Base-by-base conservation (phyloP, 768 basidiomycete genomes). In the Leccinum arenicola region DNA sequence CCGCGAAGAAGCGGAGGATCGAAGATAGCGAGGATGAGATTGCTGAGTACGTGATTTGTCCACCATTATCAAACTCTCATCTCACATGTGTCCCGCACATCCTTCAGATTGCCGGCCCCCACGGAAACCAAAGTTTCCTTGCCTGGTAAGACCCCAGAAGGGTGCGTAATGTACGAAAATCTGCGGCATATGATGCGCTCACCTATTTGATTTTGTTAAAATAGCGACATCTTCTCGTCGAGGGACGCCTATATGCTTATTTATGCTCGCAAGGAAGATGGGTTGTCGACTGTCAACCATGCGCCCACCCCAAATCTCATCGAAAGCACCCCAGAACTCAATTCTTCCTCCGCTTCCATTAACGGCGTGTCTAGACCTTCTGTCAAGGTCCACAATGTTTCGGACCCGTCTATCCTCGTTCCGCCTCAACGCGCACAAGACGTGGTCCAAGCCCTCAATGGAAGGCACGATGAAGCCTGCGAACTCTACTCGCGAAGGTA, bases 221-320 rank as follows among this genome's bases (percentile, higher is more conserved):
- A 54, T 64, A 83, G 81, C 60, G 76, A 79, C 40, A 80, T 89
- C 45, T 73, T 73, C 62, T 78, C 83, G 3, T 94, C 93, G 2
- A 89, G 83, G 73, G 93, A 97, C 65, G 93, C 93, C 6, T 97
- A 98, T 74, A 96, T 98, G 94, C 81, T 98, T 33, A 87, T 98
- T 55, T 98, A 98, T 73, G 82, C 84, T 38, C 83, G 84, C 11
- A 79, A 77, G 63, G 66, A 73, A 29, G 57, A 64, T 19, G 48
- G 50, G 36, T 50, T 56, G 40, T 19, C 61, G 52, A 60, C 61
- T 29, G 43, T 45, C 56, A 27, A 49, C 63, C 61, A 64, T 60
- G 62, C 57, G 49, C 43, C 56, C 43, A 62, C 61, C 58, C 59
- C 59, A 58, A 55, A 66, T 64, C 54, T 61, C 52, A 36, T 50